Evolutionary conservation across 1,284 basidiomycete genomes (phyloP).

Genomic region (Exobasidium rhododendri): DNA sequence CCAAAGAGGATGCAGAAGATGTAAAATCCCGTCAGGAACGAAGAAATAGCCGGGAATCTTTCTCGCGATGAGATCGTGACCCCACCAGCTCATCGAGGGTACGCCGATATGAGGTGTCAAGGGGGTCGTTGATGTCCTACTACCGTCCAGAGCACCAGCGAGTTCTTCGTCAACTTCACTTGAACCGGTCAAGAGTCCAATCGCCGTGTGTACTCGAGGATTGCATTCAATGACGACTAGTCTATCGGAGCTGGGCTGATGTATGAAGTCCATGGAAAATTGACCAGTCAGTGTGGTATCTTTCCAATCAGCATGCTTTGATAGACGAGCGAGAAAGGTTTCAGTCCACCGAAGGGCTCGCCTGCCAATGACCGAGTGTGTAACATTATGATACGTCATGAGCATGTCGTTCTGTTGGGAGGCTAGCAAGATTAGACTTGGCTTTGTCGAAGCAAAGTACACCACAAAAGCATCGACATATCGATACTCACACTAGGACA

Average conservation of each 20-base stretch:
- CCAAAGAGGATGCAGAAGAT: constrained; percentile 13
- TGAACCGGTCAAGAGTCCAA: constrained; percentile 53
- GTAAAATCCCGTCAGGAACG: constrained; percentile 11
- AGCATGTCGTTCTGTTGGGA: constrained; percentile 56
- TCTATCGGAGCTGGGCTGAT: constrained; percentile 41
- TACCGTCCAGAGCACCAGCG: neutral
- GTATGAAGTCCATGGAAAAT: constrained; percentile 58
- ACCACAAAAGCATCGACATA: too few species aligned
- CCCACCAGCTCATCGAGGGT: constrained; percentile 53
- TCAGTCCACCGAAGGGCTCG: constrained; percentile 55
- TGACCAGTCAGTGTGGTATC: constrained; percentile 53
- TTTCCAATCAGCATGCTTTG: constrained; percentile 35
- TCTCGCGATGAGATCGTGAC: constrained; percentile 55
- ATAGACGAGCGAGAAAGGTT: constrained; percentile 49
- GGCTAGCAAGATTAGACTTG: neutral
- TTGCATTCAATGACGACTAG: constrained; percentile 58
- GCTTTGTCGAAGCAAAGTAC: too few species aligned
- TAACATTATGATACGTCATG: constrained; percentile 57
- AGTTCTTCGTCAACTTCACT: neutral
- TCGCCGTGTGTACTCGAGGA: constrained; percentile 57
- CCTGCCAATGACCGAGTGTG: constrained; percentile 46
- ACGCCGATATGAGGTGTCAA: constrained; percentile 29
- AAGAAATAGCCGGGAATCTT: constrained; percentile 38
- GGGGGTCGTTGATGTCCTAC: constrained; percentile 19
- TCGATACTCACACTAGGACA: constrained; percentile 53